Conservation (phyloP, 148 eudicot species). For the Gaultheria prostrata region DNA sequence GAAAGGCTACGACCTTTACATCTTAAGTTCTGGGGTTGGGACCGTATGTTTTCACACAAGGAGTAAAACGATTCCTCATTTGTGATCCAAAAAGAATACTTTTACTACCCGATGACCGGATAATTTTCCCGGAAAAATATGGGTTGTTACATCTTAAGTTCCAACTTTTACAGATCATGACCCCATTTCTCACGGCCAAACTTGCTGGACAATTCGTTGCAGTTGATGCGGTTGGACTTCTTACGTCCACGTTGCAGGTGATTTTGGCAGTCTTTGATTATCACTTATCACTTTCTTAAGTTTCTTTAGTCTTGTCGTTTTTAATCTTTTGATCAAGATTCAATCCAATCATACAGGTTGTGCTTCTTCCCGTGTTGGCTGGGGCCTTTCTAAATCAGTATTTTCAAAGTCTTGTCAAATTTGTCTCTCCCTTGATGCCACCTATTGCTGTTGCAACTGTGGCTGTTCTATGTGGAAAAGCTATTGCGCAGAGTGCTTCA, state of each 20-base stretch:
- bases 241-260: slow-evolving; percentile 77
- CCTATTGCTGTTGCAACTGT: slow-evolving; percentile 79
- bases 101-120: slow-evolving; percentile 52
- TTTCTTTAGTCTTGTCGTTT: not conserved
- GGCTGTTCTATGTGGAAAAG: slow-evolving; percentile 74
- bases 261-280: not conserved
- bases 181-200: slow-evolving; percentile 76
- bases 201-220: slow-evolving; percentile 84
- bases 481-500: slow-evolving; percentile 77
- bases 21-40: too few relatives aligned
- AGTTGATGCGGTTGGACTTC: slow-evolving; percentile 70
- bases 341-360: slow-evolving; percentile 44
- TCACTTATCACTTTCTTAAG: not conserved
- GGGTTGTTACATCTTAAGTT: too few relatives aligned
- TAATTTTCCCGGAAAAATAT: slow-evolving; percentile 42
- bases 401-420: slow-evolving; percentile 57
- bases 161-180: slow-evolving; percentile 52
- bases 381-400: slow-evolving; percentile 85
- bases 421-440: slow-evolving; percentile 77
- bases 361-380: slow-evolving; percentile 76
- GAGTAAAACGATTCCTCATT: too few relatives aligned
- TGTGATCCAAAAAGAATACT: slow-evolving; percentile 66
- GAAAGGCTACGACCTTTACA: not conserved
- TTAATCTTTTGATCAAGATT: not conserved
- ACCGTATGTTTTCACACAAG: too few relatives aligned